Evolutionary conservation across 2,329 filamentous ascomycete species (phyloP).

Genomic region (Alternaria panax): DNA sequence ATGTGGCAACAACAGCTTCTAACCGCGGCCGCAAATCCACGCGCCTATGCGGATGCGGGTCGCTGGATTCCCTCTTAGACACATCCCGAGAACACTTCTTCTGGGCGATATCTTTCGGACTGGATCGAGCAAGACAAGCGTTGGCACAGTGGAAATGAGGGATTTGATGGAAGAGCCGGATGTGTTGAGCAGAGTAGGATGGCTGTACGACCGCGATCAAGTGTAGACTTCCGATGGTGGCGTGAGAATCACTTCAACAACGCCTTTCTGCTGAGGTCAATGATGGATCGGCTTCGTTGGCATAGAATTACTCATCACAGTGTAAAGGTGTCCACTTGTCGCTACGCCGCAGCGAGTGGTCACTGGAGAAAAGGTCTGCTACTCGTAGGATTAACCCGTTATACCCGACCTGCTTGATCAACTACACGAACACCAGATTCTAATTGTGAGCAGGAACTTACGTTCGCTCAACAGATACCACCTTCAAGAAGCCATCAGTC

Average conservation of each 20-base stretch:
- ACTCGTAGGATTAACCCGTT: background rate
- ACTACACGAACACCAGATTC: background rate
- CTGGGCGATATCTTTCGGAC: slow-evolving; percentile 12
- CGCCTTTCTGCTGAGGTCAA: background rate
- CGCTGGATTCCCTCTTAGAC: background rate
- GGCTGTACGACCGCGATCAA: background rate
- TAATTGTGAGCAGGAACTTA: background rate
- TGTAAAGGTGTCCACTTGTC: background rate
- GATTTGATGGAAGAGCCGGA: background rate
- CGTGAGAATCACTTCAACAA: background rate
- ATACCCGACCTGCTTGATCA: background rate
- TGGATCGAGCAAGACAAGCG: background rate
- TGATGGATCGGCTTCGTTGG: background rate
- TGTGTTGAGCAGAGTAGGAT: background rate
- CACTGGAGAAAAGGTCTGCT: background rate
- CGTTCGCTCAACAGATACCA: no score
- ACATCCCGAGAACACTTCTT: slow-evolving; percentile 13
- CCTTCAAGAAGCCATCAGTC: background rate
- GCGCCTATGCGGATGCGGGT: slow-evolving; percentile 2
- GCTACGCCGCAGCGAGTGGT: background rate
- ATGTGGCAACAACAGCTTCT: slow-evolving; percentile 5
- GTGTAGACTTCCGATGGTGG: background rate
- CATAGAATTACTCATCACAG: background rate
- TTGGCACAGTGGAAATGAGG: background rate
- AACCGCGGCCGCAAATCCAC: slow-evolving; percentile 13